A percentile compares a stretch with the other conserved stretches of the same genome.
Evolutionary conservation across 2,329 filamentous ascomycete genomes (phyloP).

Genomic region (Colletotrichum camelliae): DNA sequence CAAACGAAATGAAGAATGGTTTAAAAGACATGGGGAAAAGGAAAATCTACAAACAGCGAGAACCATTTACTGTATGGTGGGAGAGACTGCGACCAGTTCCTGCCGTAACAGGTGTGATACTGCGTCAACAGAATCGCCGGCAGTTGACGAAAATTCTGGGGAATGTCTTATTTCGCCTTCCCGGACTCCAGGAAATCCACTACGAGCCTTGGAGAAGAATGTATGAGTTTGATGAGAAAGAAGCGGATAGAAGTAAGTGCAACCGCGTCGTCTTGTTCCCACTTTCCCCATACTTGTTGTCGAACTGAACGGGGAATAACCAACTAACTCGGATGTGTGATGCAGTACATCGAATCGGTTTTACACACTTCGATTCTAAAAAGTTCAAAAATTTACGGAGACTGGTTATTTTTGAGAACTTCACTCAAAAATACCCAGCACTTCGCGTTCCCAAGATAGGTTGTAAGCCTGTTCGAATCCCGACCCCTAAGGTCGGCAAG

Average conservation of each 20-base stretch:
- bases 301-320: background rate
- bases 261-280: background rate
- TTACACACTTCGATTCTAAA: accelerated
- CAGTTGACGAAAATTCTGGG: background rate
- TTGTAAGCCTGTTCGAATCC: background rate
- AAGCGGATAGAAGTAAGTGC: background rate
- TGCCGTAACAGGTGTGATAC: background rate
- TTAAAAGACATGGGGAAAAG: background rate
- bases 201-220: background rate
- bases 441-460: background rate
- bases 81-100: background rate
- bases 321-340: too few species aligned
- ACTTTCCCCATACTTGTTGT: background rate
- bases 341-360: too few species aligned
- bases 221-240: background rate
- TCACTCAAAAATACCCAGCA: background rate
- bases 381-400: background rate
- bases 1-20: background rate
- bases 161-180: background rate
- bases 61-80: background rate
- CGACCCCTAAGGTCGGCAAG: background rate
- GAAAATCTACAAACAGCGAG: too few species aligned
- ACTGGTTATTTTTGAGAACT: background rate
- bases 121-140: background rate
- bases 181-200: background rate